These are phyloP conservation scores for Cylindrotheca closterium DNA, from an alignment of 108 stramenopile species.

Conservation along the genomic window DNA sequence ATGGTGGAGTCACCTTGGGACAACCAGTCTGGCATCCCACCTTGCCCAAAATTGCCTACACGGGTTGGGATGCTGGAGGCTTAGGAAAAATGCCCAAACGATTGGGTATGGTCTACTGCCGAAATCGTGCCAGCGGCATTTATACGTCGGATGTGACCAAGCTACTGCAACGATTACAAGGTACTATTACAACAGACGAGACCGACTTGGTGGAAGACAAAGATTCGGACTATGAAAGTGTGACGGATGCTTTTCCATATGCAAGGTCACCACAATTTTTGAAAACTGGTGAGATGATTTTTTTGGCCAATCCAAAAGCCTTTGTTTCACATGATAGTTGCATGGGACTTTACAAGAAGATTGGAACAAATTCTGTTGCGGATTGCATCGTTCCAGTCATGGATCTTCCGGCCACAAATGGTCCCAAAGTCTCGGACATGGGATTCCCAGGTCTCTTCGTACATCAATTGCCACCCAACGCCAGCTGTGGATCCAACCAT, in stretches of 20 bases:
- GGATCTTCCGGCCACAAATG: neutral
- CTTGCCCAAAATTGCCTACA: slow-evolving; percentile 58
- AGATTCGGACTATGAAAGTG: neutral
- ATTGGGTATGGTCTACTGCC: slow-evolving; percentile 74
- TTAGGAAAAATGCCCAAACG: slow-evolving; percentile 59
- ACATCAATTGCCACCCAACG: slow-evolving; percentile 52
- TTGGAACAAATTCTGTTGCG: neutral
- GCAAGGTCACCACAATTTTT: slow-evolving; percentile 60
- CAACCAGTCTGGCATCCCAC: slow-evolving; percentile 60
- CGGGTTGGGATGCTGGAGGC: slow-evolving; percentile 78
- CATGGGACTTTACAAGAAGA: slow-evolving; percentile 47
- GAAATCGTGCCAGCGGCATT: slow-evolving; percentile 62
- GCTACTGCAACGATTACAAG: slow-evolving; percentile 32
- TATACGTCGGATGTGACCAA: slow-evolving; percentile 54
- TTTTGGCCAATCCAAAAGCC: slow-evolving; percentile 48
- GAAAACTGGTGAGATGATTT: slow-evolving; percentile 38
- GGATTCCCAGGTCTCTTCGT: slow-evolving; percentile 73
- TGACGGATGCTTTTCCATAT: slow-evolving; percentile 14
- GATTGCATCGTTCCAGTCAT: slow-evolving; percentile 22
- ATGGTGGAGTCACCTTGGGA: slow-evolving; percentile 44
- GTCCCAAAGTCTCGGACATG: slow-evolving; percentile 26
- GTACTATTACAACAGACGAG: neutral
- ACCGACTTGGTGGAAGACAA: neutral
- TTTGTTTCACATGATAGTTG: slow-evolving; percentile 74
- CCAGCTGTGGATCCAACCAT: slow-evolving; percentile 26